A percentile compares a stretch with the other conserved stretches of the same genome.
These are phyloP conservation scores for Beta macrorhiza DNA, from an alignment of 179 eudicot genomes.

Conservation along the genomic window DNA sequence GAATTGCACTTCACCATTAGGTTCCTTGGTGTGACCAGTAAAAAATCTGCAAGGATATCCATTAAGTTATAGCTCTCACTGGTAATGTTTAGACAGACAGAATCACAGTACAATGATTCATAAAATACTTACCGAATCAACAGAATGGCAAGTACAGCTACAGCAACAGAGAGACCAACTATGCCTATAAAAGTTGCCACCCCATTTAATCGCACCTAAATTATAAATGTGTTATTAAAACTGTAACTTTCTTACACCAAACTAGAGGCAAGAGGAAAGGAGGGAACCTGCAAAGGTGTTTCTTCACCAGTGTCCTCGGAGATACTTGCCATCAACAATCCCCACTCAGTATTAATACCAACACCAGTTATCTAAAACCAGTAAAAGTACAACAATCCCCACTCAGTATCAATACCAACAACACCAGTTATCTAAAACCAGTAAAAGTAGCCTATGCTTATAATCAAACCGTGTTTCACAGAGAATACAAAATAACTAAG, in stretches of 20 bases:
- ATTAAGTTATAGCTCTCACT: not conserved
- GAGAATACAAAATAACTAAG: not conserved
- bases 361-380: constrained; percentile 73
- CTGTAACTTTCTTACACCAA: not conserved
- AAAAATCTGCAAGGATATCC: constrained; percentile 49
- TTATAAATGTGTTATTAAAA: constrained; percentile 6
- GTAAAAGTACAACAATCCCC: constrained; percentile 56
- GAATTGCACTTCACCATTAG: constrained; percentile 67
- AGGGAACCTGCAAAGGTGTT: constrained; percentile 81
- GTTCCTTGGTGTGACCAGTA: constrained; percentile 61
- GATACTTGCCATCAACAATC: constrained; percentile 88
- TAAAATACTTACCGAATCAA: constrained; percentile 52
- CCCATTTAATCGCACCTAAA: constrained; percentile 86
- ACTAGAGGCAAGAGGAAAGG: not conserved
- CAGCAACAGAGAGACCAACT: constrained; percentile 84
- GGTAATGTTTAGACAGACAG: not conserved
- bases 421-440: constrained; percentile 73
- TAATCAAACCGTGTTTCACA: not conserved
- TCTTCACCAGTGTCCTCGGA: constrained; percentile 91
- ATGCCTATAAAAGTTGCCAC: constrained; percentile 87
- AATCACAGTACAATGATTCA: not conserved
- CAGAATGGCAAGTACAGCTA: constrained; percentile 60
- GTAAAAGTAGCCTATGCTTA: constrained; percentile 5
- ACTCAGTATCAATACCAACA: constrained; percentile 89
- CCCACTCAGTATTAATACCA: constrained; percentile 94